Percentiles rank a stretch among this genome's conserved stretches.
phyloP scores from a whole-genome alignment of 768 basidiomycete species.

The Xerocomellus amylosporus region DNA sequence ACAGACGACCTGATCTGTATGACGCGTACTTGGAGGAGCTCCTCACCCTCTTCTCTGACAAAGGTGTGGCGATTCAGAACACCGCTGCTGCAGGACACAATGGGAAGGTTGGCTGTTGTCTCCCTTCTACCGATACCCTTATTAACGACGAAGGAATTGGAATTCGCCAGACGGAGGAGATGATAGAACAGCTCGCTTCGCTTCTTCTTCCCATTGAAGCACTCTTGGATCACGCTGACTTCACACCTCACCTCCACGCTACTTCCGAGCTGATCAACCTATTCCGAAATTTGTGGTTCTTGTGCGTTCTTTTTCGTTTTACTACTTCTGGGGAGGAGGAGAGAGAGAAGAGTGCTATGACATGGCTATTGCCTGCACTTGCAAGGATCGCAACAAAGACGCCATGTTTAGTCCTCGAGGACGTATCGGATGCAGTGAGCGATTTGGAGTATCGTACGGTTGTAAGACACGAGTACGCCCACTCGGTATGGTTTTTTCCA shows the following conservation, averaged over 20 bases:
- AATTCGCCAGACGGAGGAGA: slow-evolving; percentile 61
- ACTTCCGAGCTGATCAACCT: slow-evolving; percentile 63
- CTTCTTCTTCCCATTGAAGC: slow-evolving; percentile 90
- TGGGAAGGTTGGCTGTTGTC: slow-evolving; percentile 50
- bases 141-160: slow-evolving; percentile 3
- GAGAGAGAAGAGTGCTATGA: slow-evolving; percentile 62
- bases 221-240: slow-evolving; percentile 68
- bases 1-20: slow-evolving; percentile 72
- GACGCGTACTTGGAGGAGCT: slow-evolving; percentile 81
- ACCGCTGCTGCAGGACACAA: slow-evolving; percentile 62
- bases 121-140: slow-evolving; percentile 1
- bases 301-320: slow-evolving; percentile 85
- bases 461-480: slow-evolving; percentile 79
- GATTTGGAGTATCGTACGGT: slow-evolving; percentile 93
- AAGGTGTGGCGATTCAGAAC: slow-evolving; percentile 88
- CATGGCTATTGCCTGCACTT: slow-evolving; percentile 76
- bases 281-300: slow-evolving; percentile 94
- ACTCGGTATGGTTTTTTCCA: slow-evolving; percentile 51
- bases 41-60: slow-evolving; percentile 82
- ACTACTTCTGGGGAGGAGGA: slow-evolving; percentile 42
- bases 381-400: slow-evolving; percentile 82
- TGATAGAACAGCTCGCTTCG: slow-evolving; percentile 84
- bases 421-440: slow-evolving; percentile 76
- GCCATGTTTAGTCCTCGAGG: slow-evolving; percentile 79
- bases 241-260: slow-evolving; percentile 54